These are phyloP conservation scores for Candida sithepensis DNA, from an alignment of 805 yeast species.

Conservation along the genomic window DNA sequence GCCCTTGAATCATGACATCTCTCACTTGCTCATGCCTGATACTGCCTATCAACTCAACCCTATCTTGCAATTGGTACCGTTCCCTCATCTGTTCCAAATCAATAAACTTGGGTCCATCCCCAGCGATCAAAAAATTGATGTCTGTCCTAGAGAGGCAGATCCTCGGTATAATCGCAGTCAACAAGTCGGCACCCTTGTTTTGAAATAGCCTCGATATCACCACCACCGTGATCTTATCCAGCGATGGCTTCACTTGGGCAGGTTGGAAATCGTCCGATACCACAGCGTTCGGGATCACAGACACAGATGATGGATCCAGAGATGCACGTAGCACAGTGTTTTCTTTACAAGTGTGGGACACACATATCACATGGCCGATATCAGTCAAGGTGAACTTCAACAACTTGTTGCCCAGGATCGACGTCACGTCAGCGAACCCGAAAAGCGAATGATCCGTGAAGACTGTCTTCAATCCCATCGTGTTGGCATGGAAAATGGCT, in stretches of 20 bases:
- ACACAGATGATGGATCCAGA: conserved; percentile 69
- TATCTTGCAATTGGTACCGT: conserved; percentile 74
- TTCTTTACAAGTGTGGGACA: conserved; percentile 93
- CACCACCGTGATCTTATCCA: conserved; percentile 67
- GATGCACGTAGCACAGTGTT: conserved; percentile 88
- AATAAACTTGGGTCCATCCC: conserved; percentile 93
- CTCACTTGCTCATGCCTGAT: conserved; percentile 91
- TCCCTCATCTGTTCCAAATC: conserved; percentile 97
- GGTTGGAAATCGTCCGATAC: conserved; percentile 79
- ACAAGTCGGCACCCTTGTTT: conserved; percentile 92
- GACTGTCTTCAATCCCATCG: conserved; percentile 89
- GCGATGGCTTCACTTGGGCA: conserved; percentile 25
- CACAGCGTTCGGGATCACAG: conserved; percentile 96
- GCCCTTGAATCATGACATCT: conserved; percentile 89
- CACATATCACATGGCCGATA: conserved; percentile 93
- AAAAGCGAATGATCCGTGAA: conserved; percentile 95
- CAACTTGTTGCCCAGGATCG: conserved; percentile 82
- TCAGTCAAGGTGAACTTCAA: conserved; percentile 80
- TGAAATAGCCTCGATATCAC: conserved; percentile 89
- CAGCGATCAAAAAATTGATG: conserved; percentile 84
- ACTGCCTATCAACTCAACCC: conserved; percentile 82
- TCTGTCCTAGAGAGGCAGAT: conserved; percentile 62
- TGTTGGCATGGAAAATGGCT: conserved; percentile 83
- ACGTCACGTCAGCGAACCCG: conserved; percentile 84
- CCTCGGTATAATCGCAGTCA: conserved; percentile 79